Evolutionary conservation across 2,329 filamentous ascomycete species (phyloP).

Genomic region (Teratosphaeria pseudoeucalypti): DNA sequence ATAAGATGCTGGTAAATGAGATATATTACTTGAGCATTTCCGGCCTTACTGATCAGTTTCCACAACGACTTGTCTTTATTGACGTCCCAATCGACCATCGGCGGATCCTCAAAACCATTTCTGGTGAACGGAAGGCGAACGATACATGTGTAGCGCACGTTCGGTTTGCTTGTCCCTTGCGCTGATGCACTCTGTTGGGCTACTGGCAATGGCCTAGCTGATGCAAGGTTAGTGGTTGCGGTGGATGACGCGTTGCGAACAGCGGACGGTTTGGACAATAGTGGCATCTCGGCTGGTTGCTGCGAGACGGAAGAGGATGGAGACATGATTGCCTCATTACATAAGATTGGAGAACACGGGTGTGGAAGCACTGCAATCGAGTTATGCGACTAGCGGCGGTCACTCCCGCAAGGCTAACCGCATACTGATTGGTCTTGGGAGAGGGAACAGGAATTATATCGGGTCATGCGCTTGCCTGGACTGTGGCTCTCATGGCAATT

Average conservation of each 20-base stretch:
- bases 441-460: not conserved
- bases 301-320: not conserved
- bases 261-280: not conserved
- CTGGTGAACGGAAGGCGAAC: slow-evolving; percentile 82
- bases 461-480: not conserved
- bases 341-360: not conserved
- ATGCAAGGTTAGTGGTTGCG: not conserved
- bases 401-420: not conserved
- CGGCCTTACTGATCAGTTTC: slow-evolving; percentile 75
- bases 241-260: slow-evolving; percentile 1
- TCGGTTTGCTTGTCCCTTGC: not conserved
- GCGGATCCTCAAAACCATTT: slow-evolving; percentile 81
- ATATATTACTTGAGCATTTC: slow-evolving; percentile 48
- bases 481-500: not conserved
- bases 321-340: not conserved
- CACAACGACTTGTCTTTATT: slow-evolving; percentile 80
- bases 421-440: not conserved
- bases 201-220: not conserved
- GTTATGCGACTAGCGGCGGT: not conserved
- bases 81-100: slow-evolving; percentile 78
- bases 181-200: not conserved
- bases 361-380: not conserved
- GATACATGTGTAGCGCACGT: slow-evolving; percentile 57
- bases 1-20: not conserved
- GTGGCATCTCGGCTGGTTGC: not conserved